Evolutionary conservation across 164 flowering plant genomes (phyloP).

Genomic region (Hamamelis virginiana): DNA sequence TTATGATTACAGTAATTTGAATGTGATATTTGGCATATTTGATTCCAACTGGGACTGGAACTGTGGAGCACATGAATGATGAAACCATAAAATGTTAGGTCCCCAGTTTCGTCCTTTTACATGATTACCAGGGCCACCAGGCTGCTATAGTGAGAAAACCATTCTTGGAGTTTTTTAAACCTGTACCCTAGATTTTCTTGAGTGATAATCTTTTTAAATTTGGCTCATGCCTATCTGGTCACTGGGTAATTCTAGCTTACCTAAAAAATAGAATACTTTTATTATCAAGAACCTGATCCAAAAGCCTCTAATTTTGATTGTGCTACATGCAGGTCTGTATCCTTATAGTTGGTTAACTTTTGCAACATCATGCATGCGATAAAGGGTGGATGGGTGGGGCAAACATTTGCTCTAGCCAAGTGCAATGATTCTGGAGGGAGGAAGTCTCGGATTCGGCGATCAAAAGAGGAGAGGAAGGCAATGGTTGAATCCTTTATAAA

Average conservation of each 20-base stretch:
- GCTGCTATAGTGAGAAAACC: neutral
- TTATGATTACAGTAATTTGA: too few relatives aligned
- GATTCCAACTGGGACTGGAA: too few relatives aligned
- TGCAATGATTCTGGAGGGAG: slow-evolving; percentile 60
- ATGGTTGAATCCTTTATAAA: slow-evolving; percentile 84
- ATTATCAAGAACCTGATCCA: neutral
- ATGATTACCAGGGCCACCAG: neutral
- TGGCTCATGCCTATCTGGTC: neutral
- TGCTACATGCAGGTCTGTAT: slow-evolving; percentile 11
- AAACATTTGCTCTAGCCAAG: slow-evolving; percentile 73
- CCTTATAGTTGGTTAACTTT: slow-evolving; percentile 17
- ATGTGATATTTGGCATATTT: neutral
- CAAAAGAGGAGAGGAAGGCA: slow-evolving; percentile 83
- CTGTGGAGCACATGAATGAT: too few relatives aligned
- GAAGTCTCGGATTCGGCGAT: slow-evolving; percentile 73
- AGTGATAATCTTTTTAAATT: neutral
- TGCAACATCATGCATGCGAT: slow-evolving; percentile 53
- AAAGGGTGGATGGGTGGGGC: slow-evolving; percentile 74
- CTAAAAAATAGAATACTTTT: neutral
- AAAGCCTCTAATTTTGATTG: neutral
- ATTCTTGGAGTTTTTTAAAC: neutral
- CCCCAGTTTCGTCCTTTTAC: neutral
- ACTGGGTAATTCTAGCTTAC: neutral
- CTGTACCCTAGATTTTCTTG: neutral
- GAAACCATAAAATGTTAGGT: neutral